A percentile compares a stretch with the other conserved stretches of the same genome.
Evolutionary conservation across 805 yeast species (phyloP).

Genomic region (Brettanomyces sp.): DNA sequence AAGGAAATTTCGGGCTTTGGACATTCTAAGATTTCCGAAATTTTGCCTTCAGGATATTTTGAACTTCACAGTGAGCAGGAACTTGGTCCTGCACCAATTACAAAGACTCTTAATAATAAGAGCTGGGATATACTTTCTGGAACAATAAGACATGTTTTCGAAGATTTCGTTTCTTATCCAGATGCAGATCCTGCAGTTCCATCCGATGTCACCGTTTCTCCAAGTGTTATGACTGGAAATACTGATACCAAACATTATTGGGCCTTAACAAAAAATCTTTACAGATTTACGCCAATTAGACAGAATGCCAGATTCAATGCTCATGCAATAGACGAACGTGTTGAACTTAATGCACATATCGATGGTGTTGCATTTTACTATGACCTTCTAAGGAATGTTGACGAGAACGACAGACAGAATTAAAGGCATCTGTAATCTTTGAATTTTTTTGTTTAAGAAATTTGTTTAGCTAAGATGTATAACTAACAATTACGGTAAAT

Average conservation of each 20-base stretch:
- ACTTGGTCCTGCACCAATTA: constrained; percentile 30
- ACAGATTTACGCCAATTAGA: constrained; percentile 27
- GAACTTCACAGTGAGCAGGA: constrained; percentile 19
- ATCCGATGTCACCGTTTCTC: constrained; percentile 26
- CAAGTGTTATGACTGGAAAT: constrained; percentile 47
- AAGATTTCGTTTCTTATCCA: constrained; percentile 34
- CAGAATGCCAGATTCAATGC: constrained; percentile 3
- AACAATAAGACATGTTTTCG: constrained; percentile 44
- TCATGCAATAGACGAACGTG: constrained; percentile 7
- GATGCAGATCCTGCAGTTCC: constrained; percentile 7
- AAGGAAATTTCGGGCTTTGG: constrained; percentile 15
- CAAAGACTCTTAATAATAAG: constrained; percentile 26
- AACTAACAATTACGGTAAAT: too few species aligned
- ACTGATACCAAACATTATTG: constrained; percentile 57
- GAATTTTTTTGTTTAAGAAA: not conserved
- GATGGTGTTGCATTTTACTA: constrained; percentile 7
- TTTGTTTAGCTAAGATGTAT: too few species aligned
- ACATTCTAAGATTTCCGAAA: constrained; percentile 4
- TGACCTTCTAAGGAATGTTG: constrained; percentile 1
- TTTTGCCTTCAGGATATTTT: constrained; percentile 31
- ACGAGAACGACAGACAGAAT: constrained; percentile 7
- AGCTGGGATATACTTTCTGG: constrained; percentile 40
- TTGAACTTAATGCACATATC: constrained; percentile 5
- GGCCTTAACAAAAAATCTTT: constrained; percentile 45
- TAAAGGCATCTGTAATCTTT: not conserved